Evolutionary conservation across 148 eudicot genomes (phyloP), one percentile per base, ranked within the genome.

Genomic region (Camellia japonica): DNA sequence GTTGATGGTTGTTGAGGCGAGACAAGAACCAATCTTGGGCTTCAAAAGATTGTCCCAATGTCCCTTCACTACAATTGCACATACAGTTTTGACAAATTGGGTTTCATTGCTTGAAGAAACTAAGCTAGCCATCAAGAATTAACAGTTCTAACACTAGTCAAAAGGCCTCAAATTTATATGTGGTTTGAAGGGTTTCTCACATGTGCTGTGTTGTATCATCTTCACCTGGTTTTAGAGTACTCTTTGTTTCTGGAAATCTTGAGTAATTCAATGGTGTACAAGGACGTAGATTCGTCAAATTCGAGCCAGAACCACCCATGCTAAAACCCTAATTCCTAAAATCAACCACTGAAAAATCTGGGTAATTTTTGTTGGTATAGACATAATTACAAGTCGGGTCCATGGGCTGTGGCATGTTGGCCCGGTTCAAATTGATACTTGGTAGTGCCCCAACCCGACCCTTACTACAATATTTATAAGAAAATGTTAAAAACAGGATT

Each of bases 51-150:
- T 88, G 80, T 75, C 85, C 97, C 95, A 94, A 56, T 85, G 79
- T 0, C 98, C 93, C 77, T 93, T 93, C 9, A 93, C 46, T 63
- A 90, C 84, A 79, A 91, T 62, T 69, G 89, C 91, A 75, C 73
- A 79, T 3, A 93, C 51, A 67, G 74, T 64, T 90, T 85, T 87
- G 60, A 89, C 80, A 43, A 89, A 78, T 16, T 80, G 85, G 63
- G 82, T 80, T 42, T 94, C 92, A 54, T 75, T 82, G 20, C 80
- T 70, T 38, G 82, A 64, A 65, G 68, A 81, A 80, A 73, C 81
- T 69, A 81, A 77, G 42, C 68, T 18, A 59, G 68, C 77, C 93
- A 92, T 92, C 55, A 62, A 80, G 58, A 6, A 49, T 13, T 15
- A 67, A 15, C 6, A 11, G 49, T 19, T 42, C 43, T 6, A 52